Evolutionary conservation across 305 asterid genomes (phyloP).

Genomic region (Solanum hybrid): DNA sequence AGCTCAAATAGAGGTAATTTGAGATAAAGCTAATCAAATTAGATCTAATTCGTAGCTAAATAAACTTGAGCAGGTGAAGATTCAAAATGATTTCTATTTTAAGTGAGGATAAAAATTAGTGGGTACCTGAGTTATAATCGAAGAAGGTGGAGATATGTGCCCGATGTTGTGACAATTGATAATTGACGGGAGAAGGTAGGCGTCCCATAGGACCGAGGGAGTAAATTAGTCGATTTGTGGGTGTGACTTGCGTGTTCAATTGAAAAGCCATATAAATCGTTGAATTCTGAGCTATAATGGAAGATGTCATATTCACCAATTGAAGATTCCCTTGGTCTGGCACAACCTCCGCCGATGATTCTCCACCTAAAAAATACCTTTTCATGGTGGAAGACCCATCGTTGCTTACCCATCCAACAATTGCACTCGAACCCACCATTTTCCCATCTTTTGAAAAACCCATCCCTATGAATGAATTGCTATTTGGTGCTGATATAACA

Average conservation of each 20-base stretch:
- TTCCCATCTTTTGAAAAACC: conserved; percentile 71
- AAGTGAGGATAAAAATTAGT: too few relatives aligned
- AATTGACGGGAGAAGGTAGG: conserved; percentile 28
- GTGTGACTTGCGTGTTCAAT: conserved; percentile 21
- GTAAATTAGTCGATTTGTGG: conserved; percentile 38
- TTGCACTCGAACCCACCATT: conserved; percentile 79
- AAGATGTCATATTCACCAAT: conserved; percentile 20
- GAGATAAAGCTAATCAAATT: too few relatives aligned
- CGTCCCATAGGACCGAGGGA: conserved; percentile 41
- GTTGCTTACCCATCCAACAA: conserved; percentile 62
- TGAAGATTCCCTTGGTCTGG: conserved; percentile 29
- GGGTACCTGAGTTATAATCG: conserved; percentile 55
- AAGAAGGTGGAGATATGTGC: conserved; percentile 30
- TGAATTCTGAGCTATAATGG: conserved; percentile 9
- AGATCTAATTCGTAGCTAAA: too few relatives aligned
- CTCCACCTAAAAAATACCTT: conserved; percentile 54
- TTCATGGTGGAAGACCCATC: conserved; percentile 13
- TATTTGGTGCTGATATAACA: conserved; percentile 60
- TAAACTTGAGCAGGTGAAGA: too few relatives aligned
- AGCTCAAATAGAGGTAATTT: too few relatives aligned
- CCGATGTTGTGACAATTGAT: conserved; percentile 32
- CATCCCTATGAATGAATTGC: conserved; percentile 48
- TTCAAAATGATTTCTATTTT: too few relatives aligned
- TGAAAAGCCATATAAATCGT: conserved; percentile 53
- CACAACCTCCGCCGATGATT: conserved; percentile 17